Evolutionary conservation across 2,329 filamentous ascomycete genomes (phyloP), one percentile per base, ranked within the genome.

Genomic region (Uncinocarpus reesii): DNA sequence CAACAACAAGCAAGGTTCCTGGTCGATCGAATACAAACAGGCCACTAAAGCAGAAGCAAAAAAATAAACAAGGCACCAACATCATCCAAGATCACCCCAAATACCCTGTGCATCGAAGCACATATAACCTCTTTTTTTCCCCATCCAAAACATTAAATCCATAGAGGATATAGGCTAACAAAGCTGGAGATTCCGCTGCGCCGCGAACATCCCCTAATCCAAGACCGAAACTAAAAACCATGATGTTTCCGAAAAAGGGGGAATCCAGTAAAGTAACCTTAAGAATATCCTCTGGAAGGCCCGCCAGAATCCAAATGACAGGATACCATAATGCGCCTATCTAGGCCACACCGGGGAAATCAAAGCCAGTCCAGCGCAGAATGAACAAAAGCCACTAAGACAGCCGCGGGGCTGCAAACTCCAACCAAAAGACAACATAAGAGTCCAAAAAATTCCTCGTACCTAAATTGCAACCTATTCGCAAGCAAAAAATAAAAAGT

Each of bases 61-160:
- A 18, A n/a, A 18, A 11, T 18, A 7, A 31, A 11, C n/a, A 24
- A 45, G n/a, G 11, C n/a, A 46, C 26, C 45, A 26, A 34, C 45
- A 47, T n/a, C 28, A 47, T 32, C 36, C 44, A 47, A 41, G 18
- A 16, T 41, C 16, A 13, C 36, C 36, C 45, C 35, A n/a, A 47
- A 18, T 47, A 41, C 16, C 45, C 36, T n/a, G 20, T 41, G 16
- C 13, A 47, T 15, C 35, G n/a, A 41, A 41, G 23, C 45, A 40
- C 26, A 47, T 26, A 41, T 38, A 28, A 31, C 26, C 45, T 13
- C 28, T 34, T 41, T 41, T 47, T 47, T 32, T 31, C 10, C 16
- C 24, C 36, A 47, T 47, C 45, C 45, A 47, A 36, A 31, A 26
- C 35, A 47, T 47, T 47, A 47, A 41, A 28, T 47, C 45, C 45